Percentiles rank a stretch among this genome's conserved stretches.
phyloP scores from a whole-genome alignment of 2,329 filamentous ascomycete species.

The Pseudocercospora eumusae region DNA sequence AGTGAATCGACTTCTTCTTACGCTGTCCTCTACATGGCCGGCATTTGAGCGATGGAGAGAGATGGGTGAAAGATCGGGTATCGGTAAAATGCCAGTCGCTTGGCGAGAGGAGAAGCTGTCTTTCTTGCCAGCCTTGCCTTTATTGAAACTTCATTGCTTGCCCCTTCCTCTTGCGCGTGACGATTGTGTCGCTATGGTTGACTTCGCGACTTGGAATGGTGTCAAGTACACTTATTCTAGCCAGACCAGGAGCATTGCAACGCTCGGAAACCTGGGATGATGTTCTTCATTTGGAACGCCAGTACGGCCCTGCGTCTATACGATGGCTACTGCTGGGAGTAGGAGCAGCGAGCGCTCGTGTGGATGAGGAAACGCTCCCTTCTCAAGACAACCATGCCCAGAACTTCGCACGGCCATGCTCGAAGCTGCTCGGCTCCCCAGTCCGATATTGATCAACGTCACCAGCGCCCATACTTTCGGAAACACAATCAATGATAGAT shows the following conservation, averaged over 20 bases:
- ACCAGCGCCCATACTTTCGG: neutral
- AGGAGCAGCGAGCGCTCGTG: neutral
- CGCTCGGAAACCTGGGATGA: neutral
- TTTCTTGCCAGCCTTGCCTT: neutral
- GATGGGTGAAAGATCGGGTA: neutral
- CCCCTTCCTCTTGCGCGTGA: too few species aligned
- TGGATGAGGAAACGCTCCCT: neutral
- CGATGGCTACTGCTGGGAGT: too few species aligned
- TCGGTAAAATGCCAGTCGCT: neutral
- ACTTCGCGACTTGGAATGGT: too few species aligned
- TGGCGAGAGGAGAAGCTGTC: neutral
- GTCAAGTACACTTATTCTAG: neutral
- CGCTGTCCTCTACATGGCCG: neutral
- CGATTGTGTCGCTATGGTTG: too few species aligned
- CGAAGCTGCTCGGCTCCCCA: constrained; percentile 1
- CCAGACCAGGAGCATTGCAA: neutral
- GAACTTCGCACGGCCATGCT: neutral
- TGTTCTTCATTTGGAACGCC: neutral
- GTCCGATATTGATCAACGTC: constrained; percentile 3
- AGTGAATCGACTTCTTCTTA: neutral
- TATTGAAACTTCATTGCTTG: too few species aligned
- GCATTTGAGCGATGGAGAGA: neutral
- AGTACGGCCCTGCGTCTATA: neutral
- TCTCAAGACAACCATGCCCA: neutral
- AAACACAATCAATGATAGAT: neutral